Conservation (phyloP, 225 moss, liverwort and hornwort genomes). For the Asterella californica region DNA sequence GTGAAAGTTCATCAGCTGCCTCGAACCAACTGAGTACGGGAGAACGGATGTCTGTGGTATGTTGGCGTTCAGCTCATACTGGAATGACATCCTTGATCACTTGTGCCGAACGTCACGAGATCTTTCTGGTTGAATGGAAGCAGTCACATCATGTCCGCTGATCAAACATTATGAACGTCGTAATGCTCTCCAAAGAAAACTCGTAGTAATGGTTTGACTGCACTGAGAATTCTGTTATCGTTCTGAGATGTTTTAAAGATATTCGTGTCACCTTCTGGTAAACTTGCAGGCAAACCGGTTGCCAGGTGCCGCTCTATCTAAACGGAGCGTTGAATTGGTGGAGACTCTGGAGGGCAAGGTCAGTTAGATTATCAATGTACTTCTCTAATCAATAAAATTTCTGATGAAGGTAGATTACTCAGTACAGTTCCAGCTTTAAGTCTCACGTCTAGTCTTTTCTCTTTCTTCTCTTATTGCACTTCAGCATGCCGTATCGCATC, state of each 20-base stretch:
- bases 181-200: not conserved
- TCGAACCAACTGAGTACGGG: constrained; percentile 45
- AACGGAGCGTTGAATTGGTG: constrained; percentile 59
- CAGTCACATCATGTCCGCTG: not conserved
- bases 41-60: constrained; percentile 73
- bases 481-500: not conserved
- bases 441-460: not conserved
- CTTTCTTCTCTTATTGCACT: not conserved
- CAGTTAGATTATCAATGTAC: not conserved
- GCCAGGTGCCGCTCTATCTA: constrained; percentile 47
- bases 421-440: not conserved
- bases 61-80: constrained; percentile 6
- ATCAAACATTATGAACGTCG: not conserved
- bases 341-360: constrained; percentile 96
- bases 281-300: constrained; percentile 66
- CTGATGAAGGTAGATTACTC: not conserved
- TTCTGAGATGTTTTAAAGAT: too few relatives aligned
- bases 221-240: not conserved
- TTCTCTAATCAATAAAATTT: not conserved
- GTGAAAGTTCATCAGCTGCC: constrained; percentile 24
- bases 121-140: not conserved
- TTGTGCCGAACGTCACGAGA: not conserved
- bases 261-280: not conserved
- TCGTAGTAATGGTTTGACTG: not conserved
- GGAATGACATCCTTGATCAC: not conserved